These are phyloP conservation scores for Actinomucor elegans DNA, from an alignment of 371 early-diverging fungal genomes.

Conservation along the genomic window DNA sequence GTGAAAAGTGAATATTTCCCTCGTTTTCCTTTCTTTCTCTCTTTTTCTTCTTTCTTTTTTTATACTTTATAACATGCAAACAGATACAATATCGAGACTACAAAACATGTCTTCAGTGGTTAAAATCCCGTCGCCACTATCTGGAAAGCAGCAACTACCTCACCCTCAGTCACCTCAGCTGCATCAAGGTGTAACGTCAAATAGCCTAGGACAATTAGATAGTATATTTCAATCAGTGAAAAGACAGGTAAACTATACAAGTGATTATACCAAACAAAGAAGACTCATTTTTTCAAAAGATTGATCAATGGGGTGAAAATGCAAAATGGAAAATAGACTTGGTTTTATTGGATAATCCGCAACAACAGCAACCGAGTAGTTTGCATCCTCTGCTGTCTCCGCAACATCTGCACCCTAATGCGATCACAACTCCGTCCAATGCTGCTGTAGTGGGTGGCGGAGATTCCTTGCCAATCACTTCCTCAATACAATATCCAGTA, in stretches of 20 bases:
- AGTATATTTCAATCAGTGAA: constrained; percentile 25
- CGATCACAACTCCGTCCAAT: constrained; percentile 17
- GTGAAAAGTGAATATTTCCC: constrained; percentile 4
- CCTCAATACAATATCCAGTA: constrained; percentile 26
- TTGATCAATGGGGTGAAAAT: constrained; percentile 40
- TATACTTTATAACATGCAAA: constrained; percentile 10
- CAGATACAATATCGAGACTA: constrained; percentile 15
- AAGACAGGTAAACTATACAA: constrained; percentile 17
- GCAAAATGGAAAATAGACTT: constrained; percentile 42
- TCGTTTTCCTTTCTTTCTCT: constrained; percentile 12
- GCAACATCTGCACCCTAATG: constrained; percentile 24
- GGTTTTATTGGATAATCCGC: constrained; percentile 29
- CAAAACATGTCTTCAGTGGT: constrained; percentile 12
- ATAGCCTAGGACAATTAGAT: constrained; percentile 17
- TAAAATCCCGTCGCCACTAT: constrained; percentile 18
- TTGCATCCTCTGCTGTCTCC: constrained; percentile 24
- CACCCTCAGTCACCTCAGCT: background rate
- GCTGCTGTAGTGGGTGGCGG: constrained; percentile 1
- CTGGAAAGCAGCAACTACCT: background rate
- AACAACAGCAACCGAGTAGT: background rate
- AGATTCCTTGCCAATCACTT: constrained; percentile 18
- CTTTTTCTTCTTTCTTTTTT: constrained; percentile 1
- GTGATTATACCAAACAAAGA: background rate
- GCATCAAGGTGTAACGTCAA: background rate
- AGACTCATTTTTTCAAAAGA: no score